Base-by-base conservation (phyloP, 495 filamentous ascomycete genomes). In the Penicillium pancosmium region DNA sequence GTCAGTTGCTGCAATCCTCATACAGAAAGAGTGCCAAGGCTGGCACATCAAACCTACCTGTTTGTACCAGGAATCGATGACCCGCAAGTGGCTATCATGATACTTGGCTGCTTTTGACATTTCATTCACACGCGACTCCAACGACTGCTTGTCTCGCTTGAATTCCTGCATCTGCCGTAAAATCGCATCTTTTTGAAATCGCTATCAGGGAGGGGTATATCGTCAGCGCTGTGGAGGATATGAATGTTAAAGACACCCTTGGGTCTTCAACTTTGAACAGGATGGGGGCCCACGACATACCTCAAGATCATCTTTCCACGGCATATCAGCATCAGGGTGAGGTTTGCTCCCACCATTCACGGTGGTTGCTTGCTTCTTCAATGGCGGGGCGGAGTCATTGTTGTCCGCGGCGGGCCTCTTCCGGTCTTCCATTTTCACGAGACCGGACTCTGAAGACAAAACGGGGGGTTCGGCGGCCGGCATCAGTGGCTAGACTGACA, bases 131-230 rank as follows among this genome's bases (percentile, higher is more conserved):
- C 88, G 88, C 40, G 80, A 72, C 73, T 97, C 93, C 48, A 96
- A 73, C 16, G 85, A 86, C 34, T 79, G 79, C 71, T 90, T 91
- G 68, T 97, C 91, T 49, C 95, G 84, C 73, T 96, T 97, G 71
- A 92, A 97, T 72, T 98, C 95, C 65, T 89, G 87, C 93, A 98
- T 97, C 69, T 97, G 93, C 31, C 94, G 91, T 69, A 90, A 87
- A 68, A 98, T 97, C 57, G 94, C 94, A 81, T 97, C 94, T 73
- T 98, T 98, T 78, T 96, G 92, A 68, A 91, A 97, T 64, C 88
- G 86, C 94, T 98, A 71, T 71, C 59, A 47, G 50, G 50, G 54
- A 46, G 44, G 50, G 10, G 27, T 31, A 31, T 5, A 12, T 10
- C 19, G 56, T 70, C 43, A 70, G 65, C 46, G 52, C 27, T 34